Conservation (phyloP, 116 monocot genomes). For the Cymodocea nodosa region DNA sequence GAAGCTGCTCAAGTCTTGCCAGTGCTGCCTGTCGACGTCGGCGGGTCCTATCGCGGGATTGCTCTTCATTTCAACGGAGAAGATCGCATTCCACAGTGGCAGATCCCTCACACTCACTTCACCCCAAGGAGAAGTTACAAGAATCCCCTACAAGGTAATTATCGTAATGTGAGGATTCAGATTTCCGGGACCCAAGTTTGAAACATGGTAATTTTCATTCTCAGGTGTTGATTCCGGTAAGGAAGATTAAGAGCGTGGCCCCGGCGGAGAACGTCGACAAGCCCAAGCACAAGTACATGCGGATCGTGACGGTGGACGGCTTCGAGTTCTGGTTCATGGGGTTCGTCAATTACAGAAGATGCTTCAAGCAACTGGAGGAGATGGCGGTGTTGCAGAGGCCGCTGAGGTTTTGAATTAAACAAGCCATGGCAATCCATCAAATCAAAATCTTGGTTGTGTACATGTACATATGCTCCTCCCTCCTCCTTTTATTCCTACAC, state of each 20-base stretch:
- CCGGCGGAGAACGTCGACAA: conserved; percentile 28
- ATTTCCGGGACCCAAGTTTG: too few species aligned
- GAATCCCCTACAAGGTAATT: conserved; percentile 39
- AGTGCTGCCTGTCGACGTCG: conserved; percentile 69
- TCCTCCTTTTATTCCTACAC: too few species aligned
- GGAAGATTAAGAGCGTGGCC: conserved; percentile 27
- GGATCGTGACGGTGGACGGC: conserved; percentile 39
- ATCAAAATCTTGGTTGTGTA: neutral
- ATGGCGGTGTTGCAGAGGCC: neutral
- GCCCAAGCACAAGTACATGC: conserved; percentile 41
- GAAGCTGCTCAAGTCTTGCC: conserved; percentile 63
- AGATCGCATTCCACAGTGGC: conserved; percentile 65
- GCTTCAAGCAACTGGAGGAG: conserved; percentile 13
- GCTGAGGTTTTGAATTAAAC: neutral
- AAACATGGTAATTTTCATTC: too few species aligned
- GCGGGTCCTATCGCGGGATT: conserved; percentile 64
- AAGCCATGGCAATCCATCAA: too few species aligned
- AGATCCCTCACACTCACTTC: conserved; percentile 35
- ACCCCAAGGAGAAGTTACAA: conserved; percentile 19
- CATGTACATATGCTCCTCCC: too few species aligned
- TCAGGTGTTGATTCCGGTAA: conserved; percentile 41
- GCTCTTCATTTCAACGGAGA: conserved; percentile 62
- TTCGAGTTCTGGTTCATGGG: conserved; percentile 71
- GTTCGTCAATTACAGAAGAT: conserved; percentile 23
- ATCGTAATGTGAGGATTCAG: too few species aligned